Base-by-base conservation (phyloP, 2,329 filamentous ascomycete genomes). In the Coniochaeta prunicola region DNA sequence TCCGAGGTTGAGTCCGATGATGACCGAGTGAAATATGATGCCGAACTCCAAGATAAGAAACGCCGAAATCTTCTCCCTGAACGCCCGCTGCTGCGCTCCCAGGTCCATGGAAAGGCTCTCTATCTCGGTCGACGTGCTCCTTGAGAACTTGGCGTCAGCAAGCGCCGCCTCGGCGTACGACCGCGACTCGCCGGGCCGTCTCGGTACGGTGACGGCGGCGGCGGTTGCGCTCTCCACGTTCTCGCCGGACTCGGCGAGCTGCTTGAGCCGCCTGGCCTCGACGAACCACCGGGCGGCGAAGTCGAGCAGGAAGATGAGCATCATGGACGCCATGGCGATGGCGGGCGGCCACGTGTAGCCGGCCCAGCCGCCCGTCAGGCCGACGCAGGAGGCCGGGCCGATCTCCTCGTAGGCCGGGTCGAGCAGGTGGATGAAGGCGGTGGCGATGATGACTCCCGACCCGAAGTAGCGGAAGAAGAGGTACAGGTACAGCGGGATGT, bases 381-480 rank as follows among this genome's bases (percentile, higher is more conserved):
- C 74, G 7, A 76, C 72, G 58, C 74, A 76, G 6, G 70, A 71
- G 0, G 63, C 64, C 0, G 74, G 73, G 2, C 73, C 73, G 50
- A 73, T 72, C 62, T 59, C 60, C 1, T 57, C 59, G 59, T 65
- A 65, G 1, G 70, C 69, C 3, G 71, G 70, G 26, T 67, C 69
- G 26, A 73, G 26, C 66, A 78, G 64, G 76, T 92, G 89, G 61
- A 91, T 89, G 69, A 91, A 91, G 1, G 89, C 87, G 1, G 89
- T 92, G 1, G 88, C 87, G 59, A 91, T 79, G 65, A 92, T 91
- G 59, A 92, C 88, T 30, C 89, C 89, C 3, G 87, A 88, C 55
- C 89, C 89, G 64, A 91, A 90, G 72, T 88, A 91, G 64, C 88
- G 88, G 38, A 83, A 83, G 48, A 88, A 77, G 66, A 90, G 86